These are phyloP conservation scores for Neofusicoccum umdonicola DNA, from an alignment of 2,329 filamentous ascomycete species.

Conservation along the genomic window DNA sequence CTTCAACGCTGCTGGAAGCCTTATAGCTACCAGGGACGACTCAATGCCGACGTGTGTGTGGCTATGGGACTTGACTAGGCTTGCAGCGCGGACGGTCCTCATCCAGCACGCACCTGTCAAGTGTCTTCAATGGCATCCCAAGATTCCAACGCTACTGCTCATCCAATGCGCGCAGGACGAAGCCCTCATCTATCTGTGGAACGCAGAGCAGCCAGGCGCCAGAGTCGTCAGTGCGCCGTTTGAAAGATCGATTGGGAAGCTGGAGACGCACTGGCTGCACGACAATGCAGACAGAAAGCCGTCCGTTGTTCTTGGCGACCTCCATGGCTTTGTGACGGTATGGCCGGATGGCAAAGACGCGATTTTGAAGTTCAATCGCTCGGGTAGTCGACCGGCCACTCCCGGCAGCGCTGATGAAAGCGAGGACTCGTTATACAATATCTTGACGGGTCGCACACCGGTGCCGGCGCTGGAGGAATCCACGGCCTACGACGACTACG, in stretches of 20 bases:
- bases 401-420: slow-evolving; percentile 35
- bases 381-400: slow-evolving; percentile 20
- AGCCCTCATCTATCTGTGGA: slow-evolving; percentile 41
- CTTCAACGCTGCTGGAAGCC: slow-evolving; percentile 36
- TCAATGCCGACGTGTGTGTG: slow-evolving; percentile 45
- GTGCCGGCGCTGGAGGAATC: slow-evolving; percentile 30
- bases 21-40: slow-evolving; percentile 40
- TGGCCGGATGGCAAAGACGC: slow-evolving; percentile 23
- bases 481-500: slow-evolving; percentile 21
- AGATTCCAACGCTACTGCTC: slow-evolving; percentile 35
- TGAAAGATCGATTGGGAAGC: slow-evolving; percentile 13
- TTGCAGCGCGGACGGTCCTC: slow-evolving; percentile 39
- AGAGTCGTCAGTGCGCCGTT: slow-evolving; percentile 22
- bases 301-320: slow-evolving; percentile 16
- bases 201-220: slow-evolving; percentile 19
- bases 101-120: slow-evolving; percentile 47
- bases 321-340: slow-evolving; percentile 7
- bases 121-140: slow-evolving; percentile 44
- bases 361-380: slow-evolving; percentile 28
- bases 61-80: slow-evolving; percentile 46
- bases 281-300: slow-evolving; percentile 31
- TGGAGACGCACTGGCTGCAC: slow-evolving; percentile 17
- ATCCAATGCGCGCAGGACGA: slow-evolving; percentile 43
- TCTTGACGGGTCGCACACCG: slow-evolving; percentile 47
- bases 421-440: slow-evolving; percentile 49